These are phyloP conservation scores for Stenocarpella maydis DNA, from an alignment of 2,329 filamentous ascomycete genomes.

Conservation along the genomic window DNA sequence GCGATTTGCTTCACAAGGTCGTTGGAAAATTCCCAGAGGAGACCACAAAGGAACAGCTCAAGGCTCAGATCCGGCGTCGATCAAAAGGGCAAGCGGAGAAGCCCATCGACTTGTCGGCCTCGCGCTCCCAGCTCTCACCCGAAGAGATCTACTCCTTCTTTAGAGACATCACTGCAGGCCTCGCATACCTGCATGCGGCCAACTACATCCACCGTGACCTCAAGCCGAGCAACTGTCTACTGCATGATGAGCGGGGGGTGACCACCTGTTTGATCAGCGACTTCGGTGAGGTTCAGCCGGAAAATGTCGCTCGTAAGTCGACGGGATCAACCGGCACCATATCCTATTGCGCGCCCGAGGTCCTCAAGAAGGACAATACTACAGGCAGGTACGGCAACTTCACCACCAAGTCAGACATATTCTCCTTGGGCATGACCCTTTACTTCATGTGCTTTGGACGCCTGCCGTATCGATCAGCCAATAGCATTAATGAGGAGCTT, in stretches of 20 bases:
- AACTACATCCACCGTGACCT: conserved; percentile 97
- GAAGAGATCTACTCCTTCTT: conserved; percentile 98
- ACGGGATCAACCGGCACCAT: conserved; percentile 96
- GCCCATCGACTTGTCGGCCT: conserved; percentile 55
- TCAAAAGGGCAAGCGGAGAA: conserved; percentile 80
- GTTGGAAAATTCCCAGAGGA: conserved; percentile 71
- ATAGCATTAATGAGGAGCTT: conserved; percentile 86
- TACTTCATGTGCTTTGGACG: conserved; percentile 97
- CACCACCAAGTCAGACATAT: conserved; percentile 97
- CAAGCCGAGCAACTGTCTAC: conserved; percentile 93
- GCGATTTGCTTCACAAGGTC: conserved; percentile 89
- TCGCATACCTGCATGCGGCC: conserved; percentile 87
- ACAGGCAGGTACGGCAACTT: conserved; percentile 87
- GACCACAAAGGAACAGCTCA: conserved; percentile 82
- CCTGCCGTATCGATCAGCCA: conserved; percentile 85
- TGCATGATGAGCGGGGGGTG: conserved; percentile 75
- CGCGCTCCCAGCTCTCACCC: conserved; percentile 65
- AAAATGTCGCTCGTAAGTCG: conserved; percentile 82
- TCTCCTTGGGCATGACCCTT: conserved; percentile 96
- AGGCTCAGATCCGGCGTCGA: conserved; percentile 82
- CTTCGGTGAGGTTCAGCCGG: conserved; percentile 94
- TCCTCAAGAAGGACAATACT: conserved; percentile 72
- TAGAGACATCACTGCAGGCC: conserved; percentile 89
- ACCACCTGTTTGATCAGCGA: conserved; percentile 91
- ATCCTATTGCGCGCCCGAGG: conserved; percentile 96